Evolutionary conservation across 2,329 filamentous ascomycete genomes (phyloP).

Genomic region (Exserohilum turcica): DNA sequence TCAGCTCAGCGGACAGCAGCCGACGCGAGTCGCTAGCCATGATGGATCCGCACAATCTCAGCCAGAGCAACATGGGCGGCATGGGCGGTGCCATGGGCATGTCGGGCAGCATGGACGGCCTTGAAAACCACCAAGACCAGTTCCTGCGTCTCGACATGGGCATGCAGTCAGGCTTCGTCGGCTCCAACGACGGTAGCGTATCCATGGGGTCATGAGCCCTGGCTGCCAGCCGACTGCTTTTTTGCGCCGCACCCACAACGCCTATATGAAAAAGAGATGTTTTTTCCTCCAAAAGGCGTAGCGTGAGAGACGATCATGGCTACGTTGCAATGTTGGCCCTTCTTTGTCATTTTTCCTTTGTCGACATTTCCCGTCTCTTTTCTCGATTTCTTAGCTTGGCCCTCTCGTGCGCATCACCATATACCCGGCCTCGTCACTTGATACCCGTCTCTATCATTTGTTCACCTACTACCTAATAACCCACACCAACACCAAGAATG

Average conservation of each 20-base stretch:
- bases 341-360: conserved; percentile 8
- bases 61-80: conserved; percentile 17
- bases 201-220: conserved; percentile 22
- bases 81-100: conserved; percentile 27
- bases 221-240: neutral
- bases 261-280: conserved; percentile 5
- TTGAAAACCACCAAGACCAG: conserved; percentile 39
- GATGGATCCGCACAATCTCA: conserved; percentile 38
- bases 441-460: conserved; percentile 7
- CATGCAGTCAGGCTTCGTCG: conserved; percentile 35
- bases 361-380: conserved; percentile 6
- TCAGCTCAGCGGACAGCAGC: conserved; percentile 40
- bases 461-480: conserved; percentile 6
- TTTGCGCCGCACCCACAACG: conserved; percentile 3
- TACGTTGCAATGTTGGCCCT: conserved; percentile 2
- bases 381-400: conserved; percentile 9
- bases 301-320: conserved; percentile 6
- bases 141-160: conserved; percentile 44
- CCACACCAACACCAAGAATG: neutral
- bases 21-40: conserved; percentile 38
- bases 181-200: conserved; percentile 28
- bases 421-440: conserved; percentile 21
- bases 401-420: conserved; percentile 20
- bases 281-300: conserved; percentile 11
- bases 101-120: conserved; percentile 41